phyloP scores from a whole-genome alignment of 192 early-diverging fungal species.

The Podila epigama region DNA sequence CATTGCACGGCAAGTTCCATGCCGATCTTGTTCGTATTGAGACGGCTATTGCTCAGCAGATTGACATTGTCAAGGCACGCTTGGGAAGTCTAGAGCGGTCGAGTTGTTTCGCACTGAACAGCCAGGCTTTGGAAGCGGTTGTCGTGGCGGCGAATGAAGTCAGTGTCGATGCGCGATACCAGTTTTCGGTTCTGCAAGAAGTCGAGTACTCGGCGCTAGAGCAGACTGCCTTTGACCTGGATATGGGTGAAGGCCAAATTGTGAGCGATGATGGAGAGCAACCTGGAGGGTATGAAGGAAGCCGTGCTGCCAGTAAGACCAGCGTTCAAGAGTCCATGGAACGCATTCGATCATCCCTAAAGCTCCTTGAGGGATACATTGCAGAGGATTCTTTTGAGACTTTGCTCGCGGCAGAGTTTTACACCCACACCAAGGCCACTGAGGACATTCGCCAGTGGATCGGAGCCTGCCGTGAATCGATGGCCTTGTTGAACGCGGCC shows the following conservation, averaged over 20 bases:
- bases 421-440: slow-evolving; percentile 48
- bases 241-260: slow-evolving; percentile 4
- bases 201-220: slow-evolving; percentile 36
- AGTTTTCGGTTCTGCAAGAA: slow-evolving; percentile 44
- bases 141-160: slow-evolving; percentile 31
- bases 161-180: slow-evolving; percentile 35
- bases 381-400: slow-evolving; percentile 48
- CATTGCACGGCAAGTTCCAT: slow-evolving; percentile 46
- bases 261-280: slow-evolving; percentile 6
- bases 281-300: neutral
- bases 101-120: slow-evolving; percentile 46
- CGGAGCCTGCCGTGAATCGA: slow-evolving; percentile 31
- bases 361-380: slow-evolving; percentile 24
- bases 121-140: slow-evolving; percentile 27
- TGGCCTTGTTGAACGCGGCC: slow-evolving; percentile 8
- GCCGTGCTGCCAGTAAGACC: slow-evolving; percentile 4
- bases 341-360: slow-evolving; percentile 32
- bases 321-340: slow-evolving; percentile 44
- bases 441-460: slow-evolving; percentile 54
- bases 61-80: slow-evolving; percentile 38
- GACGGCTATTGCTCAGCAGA: slow-evolving; percentile 43
- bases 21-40: slow-evolving; percentile 45
- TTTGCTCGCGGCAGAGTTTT: slow-evolving; percentile 41
- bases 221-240: slow-evolving; percentile 47
- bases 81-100: slow-evolving; percentile 41